Percentiles rank a stretch among this genome's conserved stretches.
phyloP scores from a whole-genome alignment of 139 green algal species.

The Coccomyxa sp. region DNA sequence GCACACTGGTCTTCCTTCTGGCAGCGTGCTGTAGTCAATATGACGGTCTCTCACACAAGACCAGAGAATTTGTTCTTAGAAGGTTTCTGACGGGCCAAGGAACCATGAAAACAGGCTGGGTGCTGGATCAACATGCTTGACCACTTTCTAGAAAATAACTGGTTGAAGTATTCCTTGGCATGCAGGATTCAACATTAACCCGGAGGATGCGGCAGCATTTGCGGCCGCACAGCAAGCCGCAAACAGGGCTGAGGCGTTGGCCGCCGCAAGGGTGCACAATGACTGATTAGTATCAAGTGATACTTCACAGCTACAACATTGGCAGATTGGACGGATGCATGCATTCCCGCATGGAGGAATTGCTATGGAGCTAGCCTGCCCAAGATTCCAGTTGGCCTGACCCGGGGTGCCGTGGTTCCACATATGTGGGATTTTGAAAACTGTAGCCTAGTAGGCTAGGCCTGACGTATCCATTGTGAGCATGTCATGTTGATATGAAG shows the following conservation, averaged over 20 bases:
- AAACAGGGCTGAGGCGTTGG: conserved; percentile 19
- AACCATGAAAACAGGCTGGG: background rate
- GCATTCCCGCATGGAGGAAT: too few species aligned
- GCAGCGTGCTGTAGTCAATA: too few species aligned
- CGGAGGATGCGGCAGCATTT: conserved; percentile 54
- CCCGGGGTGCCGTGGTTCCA: too few species aligned
- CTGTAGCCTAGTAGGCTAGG: too few species aligned
- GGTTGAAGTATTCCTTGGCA: background rate
- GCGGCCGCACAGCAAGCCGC: conserved; percentile 35
- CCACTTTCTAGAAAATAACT: background rate
- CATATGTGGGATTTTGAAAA: too few species aligned
- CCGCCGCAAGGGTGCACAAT: background rate
- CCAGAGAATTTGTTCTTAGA: background rate
- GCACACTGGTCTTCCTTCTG: too few species aligned
- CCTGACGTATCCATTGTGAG: too few species aligned
- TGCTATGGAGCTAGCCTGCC: too few species aligned
- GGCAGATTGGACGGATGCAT: background rate
- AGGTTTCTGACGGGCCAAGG: background rate
- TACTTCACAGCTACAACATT: background rate
- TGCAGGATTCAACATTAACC: conserved; percentile 64
- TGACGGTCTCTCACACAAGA: background rate
- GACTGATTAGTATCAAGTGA: background rate
- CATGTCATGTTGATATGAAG: too few species aligned
- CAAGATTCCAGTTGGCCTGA: too few species aligned
- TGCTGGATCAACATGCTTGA: background rate